Evolutionary conservation across 345 rosid species (phyloP), one percentile per base, ranked within the genome.

Genomic region (Punica granatum): DNA sequence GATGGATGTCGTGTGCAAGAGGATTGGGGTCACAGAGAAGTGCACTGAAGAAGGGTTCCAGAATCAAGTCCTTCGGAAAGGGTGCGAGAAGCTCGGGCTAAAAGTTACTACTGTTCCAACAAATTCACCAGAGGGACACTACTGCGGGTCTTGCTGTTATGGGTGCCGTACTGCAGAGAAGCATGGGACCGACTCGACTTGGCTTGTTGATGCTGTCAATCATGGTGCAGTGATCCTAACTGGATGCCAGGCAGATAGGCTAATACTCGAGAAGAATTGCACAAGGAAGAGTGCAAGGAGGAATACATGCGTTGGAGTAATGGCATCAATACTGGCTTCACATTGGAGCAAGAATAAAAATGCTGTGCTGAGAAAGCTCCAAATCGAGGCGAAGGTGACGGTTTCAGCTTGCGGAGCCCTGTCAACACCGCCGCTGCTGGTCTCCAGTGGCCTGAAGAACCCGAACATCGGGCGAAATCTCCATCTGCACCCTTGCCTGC

Each of bases 201-300:
- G 74, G 74, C 60, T 70, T 32, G 69, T 65, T 4, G 74, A 70
- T 10, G 74, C 74, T 0, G 64, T 70, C 30, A 28, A 64, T 8
- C 60, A 70, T 15, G 64, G 42, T 4, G 74, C 68, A n/a, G 64
- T 70, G 67, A 70, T 70, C 74, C 18, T 70, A 11, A 70, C 74
- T 6, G 53, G 69, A 32, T 53, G 68, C 32, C 53, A 54, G 15
- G 74, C 68, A 11, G 8, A 64, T 19, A 15, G 42, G 63, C 39
- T 70, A 30, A 36, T 64, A 3, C 28, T 70, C 26, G 68, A 64
- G 60, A 51, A 64, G 43, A 53, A 54, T 37, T 16, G 13, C 2
- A 1, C 23, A 0, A 1, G 15, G 6, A 32, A 12, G 5, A 30
- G 69, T 4, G 39, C 30, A n/a, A 64, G 36, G 33, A 54, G 41